phyloP scores from a whole-genome alignment of 2,329 filamentous ascomycete species.

The Penicillium digitatum region DNA sequence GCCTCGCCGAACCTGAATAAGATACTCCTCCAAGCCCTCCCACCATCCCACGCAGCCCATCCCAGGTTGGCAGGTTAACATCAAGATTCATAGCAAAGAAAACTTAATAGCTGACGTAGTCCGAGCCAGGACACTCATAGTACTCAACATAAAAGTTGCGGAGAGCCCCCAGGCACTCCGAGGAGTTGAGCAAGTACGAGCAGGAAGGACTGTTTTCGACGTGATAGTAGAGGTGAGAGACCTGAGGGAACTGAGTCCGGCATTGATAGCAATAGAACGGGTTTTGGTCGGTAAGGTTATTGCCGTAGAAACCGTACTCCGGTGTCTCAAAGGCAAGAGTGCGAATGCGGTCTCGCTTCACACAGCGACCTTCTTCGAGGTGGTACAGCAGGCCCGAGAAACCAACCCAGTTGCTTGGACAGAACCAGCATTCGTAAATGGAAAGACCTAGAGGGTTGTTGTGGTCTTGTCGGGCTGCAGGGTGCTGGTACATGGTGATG shows the following conservation, averaged over 20 bases:
- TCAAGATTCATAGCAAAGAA: background rate
- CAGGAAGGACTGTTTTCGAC: background rate
- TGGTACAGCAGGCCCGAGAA: background rate
- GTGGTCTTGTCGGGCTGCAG: background rate
- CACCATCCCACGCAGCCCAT: background rate
- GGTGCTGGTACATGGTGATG: background rate
- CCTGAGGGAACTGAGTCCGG: background rate
- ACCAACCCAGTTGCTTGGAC: background rate
- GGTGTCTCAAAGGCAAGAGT: constrained; percentile 4
- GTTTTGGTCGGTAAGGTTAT: background rate
- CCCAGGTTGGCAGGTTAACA: background rate
- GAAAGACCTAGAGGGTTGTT: background rate
- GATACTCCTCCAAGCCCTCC: background rate
- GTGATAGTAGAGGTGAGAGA: background rate
- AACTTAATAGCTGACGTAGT: background rate
- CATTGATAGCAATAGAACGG: constrained; percentile 2
- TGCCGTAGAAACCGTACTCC: background rate
- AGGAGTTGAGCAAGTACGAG: background rate
- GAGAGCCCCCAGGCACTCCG: background rate
- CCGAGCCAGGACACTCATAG: background rate
- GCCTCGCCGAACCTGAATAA: too few relatives aligned
- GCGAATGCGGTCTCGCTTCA: background rate
- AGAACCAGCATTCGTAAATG: constrained; percentile 7
- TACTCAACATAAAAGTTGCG: constrained; percentile 4
- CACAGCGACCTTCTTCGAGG: background rate